Conservation (phyloP, 2,329 filamentous ascomycete genomes). For the Cercospora brassicicola region DNA sequence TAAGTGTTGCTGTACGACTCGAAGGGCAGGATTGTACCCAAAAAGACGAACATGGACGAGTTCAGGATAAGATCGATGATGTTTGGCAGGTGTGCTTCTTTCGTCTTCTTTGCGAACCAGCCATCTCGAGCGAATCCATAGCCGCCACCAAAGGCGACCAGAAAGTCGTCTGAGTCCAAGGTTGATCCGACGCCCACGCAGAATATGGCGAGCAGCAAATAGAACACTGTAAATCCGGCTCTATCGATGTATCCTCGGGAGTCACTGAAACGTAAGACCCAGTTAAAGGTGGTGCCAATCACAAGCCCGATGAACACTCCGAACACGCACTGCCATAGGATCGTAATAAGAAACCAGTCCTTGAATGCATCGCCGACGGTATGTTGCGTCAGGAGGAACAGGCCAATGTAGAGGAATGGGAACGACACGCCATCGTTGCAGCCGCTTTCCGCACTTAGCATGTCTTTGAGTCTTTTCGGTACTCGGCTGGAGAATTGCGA, state of each 20-base stretch:
- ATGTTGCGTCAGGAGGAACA: slow-evolving; percentile 47
- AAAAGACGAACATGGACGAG: slow-evolving; percentile 57
- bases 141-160: slow-evolving; percentile 58
- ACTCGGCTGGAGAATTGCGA: slow-evolving; percentile 55
- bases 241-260: slow-evolving; percentile 49
- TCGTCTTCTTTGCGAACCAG: slow-evolving; percentile 53
- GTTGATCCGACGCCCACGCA: slow-evolving; percentile 54
- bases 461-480: slow-evolving; percentile 52
- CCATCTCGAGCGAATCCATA: slow-evolving; percentile 57
- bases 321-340: slow-evolving; percentile 57
- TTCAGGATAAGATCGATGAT: slow-evolving; percentile 59
- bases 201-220: slow-evolving; percentile 56
- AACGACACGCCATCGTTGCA: slow-evolving; percentile 60
- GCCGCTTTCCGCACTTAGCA: slow-evolving; percentile 56
- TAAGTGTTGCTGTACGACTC: slow-evolving; percentile 42
- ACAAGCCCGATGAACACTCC: slow-evolving; percentile 51
- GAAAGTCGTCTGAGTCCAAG: slow-evolving; percentile 57
- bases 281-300: slow-evolving; percentile 52
- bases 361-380: slow-evolving; percentile 46
- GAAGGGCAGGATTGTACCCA: slow-evolving; percentile 58
- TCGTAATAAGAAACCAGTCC: slow-evolving; percentile 55
- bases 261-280: slow-evolving; percentile 51
- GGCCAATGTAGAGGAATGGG: slow-evolving; percentile 57
- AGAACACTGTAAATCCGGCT: slow-evolving; percentile 56
- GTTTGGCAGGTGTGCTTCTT: slow-evolving; percentile 49